A percentile compares a stretch with the other conserved stretches of the same genome.
Conservation (phyloP, 306 rosid species). For the Dalbergia cultrata region DNA sequence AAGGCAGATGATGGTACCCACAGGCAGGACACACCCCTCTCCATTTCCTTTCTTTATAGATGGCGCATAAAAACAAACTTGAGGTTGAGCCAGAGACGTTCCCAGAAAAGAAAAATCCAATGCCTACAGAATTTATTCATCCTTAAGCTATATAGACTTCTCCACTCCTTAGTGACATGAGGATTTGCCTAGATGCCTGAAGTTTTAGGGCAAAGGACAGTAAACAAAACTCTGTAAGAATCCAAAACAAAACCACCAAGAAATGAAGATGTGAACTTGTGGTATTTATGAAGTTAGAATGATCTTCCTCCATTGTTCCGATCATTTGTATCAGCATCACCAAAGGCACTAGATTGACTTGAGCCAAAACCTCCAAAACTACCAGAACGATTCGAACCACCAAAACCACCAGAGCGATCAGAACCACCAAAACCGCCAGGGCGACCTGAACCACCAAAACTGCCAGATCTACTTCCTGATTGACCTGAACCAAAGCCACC, state of each 20-base stretch:
- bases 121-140: slow-evolving; percentile 28
- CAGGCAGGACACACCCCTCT: slow-evolving; percentile 7
- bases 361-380: slow-evolving; percentile 54
- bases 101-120: slow-evolving; percentile 14
- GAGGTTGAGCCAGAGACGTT: slow-evolving; percentile 18
- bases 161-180: slow-evolving; percentile 29
- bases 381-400: slow-evolving; percentile 51
- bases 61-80: not conserved
- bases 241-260: slow-evolving; percentile 33
- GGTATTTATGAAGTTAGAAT: slow-evolving; percentile 44
- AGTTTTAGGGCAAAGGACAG: slow-evolving; percentile 36
- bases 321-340: slow-evolving; percentile 47
- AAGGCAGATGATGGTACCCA: slow-evolving; percentile 20
- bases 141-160: slow-evolving; percentile 42
- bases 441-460: slow-evolving; percentile 47
- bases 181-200: slow-evolving; percentile 39
- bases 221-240: slow-evolving; percentile 45
- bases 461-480: slow-evolving; percentile 59
- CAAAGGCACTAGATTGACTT: slow-evolving; percentile 41
- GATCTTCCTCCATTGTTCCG: slow-evolving; percentile 44
- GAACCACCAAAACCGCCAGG: slow-evolving; percentile 17
- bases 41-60: slow-evolving; percentile 6
- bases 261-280: slow-evolving; percentile 25
- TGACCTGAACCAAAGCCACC: slow-evolving; percentile 59
- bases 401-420: slow-evolving; percentile 35